Evolutionary conservation across 2,329 filamentous ascomycete genomes (phyloP).

Genomic region (Botrytis fabae): DNA sequence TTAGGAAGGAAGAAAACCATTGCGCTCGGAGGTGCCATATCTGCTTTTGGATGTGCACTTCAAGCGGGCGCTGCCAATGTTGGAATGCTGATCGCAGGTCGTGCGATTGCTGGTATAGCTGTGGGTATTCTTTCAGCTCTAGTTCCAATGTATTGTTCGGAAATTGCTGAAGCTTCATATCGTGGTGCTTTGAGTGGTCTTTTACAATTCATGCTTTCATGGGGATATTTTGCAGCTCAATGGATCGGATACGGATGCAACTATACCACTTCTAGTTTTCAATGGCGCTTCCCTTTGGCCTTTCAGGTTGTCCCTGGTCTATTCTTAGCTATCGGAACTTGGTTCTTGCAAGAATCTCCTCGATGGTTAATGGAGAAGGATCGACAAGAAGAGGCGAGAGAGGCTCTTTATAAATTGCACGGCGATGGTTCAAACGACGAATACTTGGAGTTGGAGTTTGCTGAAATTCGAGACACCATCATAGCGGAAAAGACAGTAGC

Average conservation of each 20-base stretch:
- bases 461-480: slow-evolving; percentile 53
- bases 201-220: slow-evolving; percentile 80
- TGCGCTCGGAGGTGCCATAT: slow-evolving; percentile 27
- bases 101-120: slow-evolving; percentile 73
- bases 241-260: slow-evolving; percentile 69
- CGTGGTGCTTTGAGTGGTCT: slow-evolving; percentile 73
- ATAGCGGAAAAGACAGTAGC: slow-evolving; percentile 52
- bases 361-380: slow-evolving; percentile 55
- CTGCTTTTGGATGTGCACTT: slow-evolving; percentile 30
- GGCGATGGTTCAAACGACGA: slow-evolving; percentile 47
- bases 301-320: slow-evolving; percentile 74
- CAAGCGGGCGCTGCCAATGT: slow-evolving; percentile 50
- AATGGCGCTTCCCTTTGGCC: slow-evolving; percentile 72
- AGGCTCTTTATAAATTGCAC: slow-evolving; percentile 57
- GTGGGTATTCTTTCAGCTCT: slow-evolving; percentile 79
- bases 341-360: slow-evolving; percentile 42
- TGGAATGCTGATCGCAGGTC: slow-evolving; percentile 61
- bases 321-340: slow-evolving; percentile 6
- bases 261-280: slow-evolving; percentile 62
- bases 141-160: slow-evolving; percentile 79
- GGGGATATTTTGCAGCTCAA: slow-evolving; percentile 69
- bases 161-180: slow-evolving; percentile 58
- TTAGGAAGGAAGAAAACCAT: slow-evolving; percentile 41
- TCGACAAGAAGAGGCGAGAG: slow-evolving; percentile 56
- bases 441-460: slow-evolving; percentile 48